phyloP scores from a whole-genome alignment of 225 moss, liverwort and hornwort genomes.

The Ulota crispa region DNA sequence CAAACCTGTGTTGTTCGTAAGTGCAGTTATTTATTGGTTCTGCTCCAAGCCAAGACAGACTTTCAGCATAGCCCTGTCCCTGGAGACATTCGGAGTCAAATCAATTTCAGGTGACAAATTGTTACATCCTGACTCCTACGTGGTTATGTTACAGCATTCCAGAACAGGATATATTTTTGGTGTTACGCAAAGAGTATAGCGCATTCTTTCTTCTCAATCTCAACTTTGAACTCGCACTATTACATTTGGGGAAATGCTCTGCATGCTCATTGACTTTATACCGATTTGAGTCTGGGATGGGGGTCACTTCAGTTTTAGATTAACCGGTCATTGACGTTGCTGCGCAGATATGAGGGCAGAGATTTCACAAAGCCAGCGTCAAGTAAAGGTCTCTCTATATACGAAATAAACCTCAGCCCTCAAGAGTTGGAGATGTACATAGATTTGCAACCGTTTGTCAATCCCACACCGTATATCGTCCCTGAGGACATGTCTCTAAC shows the following conservation, averaged over 20 bases:
- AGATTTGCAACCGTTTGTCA: conserved; percentile 90
- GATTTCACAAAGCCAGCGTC: conserved; percentile 92
- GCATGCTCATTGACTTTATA: not conserved
- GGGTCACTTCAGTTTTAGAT: not conserved
- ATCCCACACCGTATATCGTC: conserved; percentile 87
- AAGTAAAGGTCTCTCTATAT: conserved; percentile 82
- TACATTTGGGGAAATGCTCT: not conserved
- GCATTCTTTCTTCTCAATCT: not conserved
- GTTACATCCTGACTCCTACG: not conserved
- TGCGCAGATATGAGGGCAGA: conserved; percentile 68
- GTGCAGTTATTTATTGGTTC: conserved; percentile 78
- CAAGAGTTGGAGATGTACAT: conserved; percentile 91
- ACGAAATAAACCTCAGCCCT: conserved; percentile 67
- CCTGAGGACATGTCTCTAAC: conserved; percentile 95
- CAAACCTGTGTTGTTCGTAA: conserved; percentile 8
- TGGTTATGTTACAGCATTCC: not conserved
- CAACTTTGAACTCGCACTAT: not conserved
- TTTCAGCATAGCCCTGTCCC: conserved; percentile 65
- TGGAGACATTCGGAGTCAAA: conserved; percentile 66
- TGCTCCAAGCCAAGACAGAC: conserved; percentile 81
- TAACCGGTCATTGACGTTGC: not conserved
- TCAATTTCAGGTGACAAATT: conserved; percentile 61
- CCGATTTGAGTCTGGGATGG: not conserved
- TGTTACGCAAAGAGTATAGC: not conserved
- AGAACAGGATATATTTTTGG: not conserved